These are phyloP conservation scores for Vaccinium myrtillus DNA, from an alignment of 148 eudicot genomes.

Conservation along the genomic window DNA sequence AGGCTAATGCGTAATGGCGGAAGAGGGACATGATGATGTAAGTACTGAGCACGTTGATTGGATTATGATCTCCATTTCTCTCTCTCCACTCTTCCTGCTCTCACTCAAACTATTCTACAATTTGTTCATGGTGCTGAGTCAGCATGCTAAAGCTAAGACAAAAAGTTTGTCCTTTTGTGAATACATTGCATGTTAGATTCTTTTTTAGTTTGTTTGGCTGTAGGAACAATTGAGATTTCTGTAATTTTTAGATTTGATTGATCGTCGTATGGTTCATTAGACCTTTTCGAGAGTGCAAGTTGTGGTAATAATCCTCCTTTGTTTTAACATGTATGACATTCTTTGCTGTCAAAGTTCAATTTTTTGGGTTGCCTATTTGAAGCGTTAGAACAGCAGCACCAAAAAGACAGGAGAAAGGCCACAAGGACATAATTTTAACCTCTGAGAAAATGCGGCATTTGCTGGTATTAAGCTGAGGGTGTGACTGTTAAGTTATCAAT, in stretches of 20 bases:
- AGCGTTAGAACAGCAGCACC: neutral
- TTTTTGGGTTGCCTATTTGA: neutral
- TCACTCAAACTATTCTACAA: neutral
- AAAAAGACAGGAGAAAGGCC: neutral
- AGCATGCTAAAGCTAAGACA: neutral
- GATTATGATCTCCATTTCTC: neutral
- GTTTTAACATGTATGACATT: neutral
- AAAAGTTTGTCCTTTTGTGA: neutral
- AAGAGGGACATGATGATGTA: neutral
- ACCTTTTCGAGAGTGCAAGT: neutral
- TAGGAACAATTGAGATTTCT: neutral
- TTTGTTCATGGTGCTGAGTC: neutral
- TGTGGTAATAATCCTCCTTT: neutral
- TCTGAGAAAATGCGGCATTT: neutral
- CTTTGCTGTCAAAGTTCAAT: neutral
- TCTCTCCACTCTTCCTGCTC: neutral
- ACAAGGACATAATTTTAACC: neutral
- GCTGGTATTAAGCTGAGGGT: neutral
- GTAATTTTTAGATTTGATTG: neutral
- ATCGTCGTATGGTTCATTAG: neutral
- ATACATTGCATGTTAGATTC: neutral
- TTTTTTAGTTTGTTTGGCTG: neutral
- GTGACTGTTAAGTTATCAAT: neutral
- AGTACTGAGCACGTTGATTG: neutral
- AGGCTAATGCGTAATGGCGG: neutral